Base-by-base conservation (phyloP, 257 asterid genomes). In the Jacaranda mimosifolia region DNA sequence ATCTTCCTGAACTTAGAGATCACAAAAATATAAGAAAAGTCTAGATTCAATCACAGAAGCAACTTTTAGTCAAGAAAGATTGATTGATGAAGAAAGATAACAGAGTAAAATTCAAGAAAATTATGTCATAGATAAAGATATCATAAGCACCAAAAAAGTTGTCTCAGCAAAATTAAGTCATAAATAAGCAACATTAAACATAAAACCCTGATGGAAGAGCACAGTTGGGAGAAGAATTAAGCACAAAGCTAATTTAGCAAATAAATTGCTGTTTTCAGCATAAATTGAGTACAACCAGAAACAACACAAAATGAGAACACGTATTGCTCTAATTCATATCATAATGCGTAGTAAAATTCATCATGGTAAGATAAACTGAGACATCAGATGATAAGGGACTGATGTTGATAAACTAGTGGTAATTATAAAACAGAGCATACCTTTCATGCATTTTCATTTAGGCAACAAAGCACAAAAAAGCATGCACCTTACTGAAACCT, bases 1-100 rank as follows among this genome's bases (percentile, higher is more conserved):
- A 80, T 79, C 79, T 84, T 79, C 89, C 87, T 85, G 88, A 82
- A 87, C 64, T 67, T 58, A 49, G 60, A 76, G 64, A 76, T 49
- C 77, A 72, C 53, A 68, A 63, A 46, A n/a, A 3, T 45, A 68
- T 63, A 64, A 73, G 19, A 51, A 52, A 55, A 62, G 17, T 49
- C 15, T 40, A 70, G 68, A 52, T 69, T 81, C 56, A 21, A 75
- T 46, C 6, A 49, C 45, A 7, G 17, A 68, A 75, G 36, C 14
- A 69, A 75, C 74, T 57, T 57, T 63, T 35, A 40, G 51, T 19
- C 15, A 65, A 65, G 65, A 70, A 42, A 60, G 26, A 67, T 21
- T 42, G 51, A 38, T 51, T 15, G 2, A 46, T 21, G 32, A 39
- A 71, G 17, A 73, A 12, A 43, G 45, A 15, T 43, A 15, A 46